Conservation (phyloP, 139 green algal genomes). For the Axilococcus clingmanii region DNA sequence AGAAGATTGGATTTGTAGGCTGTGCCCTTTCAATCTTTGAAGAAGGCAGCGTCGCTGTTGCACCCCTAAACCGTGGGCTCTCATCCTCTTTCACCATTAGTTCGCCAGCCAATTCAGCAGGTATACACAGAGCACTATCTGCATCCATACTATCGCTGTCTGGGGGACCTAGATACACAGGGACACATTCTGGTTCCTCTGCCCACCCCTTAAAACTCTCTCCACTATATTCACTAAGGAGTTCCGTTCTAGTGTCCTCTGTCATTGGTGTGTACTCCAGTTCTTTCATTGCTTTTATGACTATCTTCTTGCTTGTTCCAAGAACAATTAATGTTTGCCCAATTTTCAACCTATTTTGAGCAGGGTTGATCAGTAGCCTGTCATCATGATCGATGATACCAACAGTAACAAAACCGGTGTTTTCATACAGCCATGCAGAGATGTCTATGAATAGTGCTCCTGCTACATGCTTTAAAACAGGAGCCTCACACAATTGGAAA, state of each 20-base stretch:
- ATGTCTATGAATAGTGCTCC: conserved; percentile 22
- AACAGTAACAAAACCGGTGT: conserved; percentile 29
- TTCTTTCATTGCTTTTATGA: neutral
- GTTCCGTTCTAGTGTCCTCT: neutral
- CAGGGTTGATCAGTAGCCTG: conserved; percentile 16
- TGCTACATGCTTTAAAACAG: conserved; percentile 9
- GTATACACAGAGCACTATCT: conserved; percentile 29
- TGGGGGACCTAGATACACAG: conserved; percentile 10
- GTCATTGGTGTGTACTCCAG: neutral
- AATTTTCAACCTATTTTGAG: neutral
- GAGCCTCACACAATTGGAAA: conserved; percentile 27
- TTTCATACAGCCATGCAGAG: conserved; percentile 35
- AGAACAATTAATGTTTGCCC: conserved; percentile 15
- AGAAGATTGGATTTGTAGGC: conserved; percentile 1
- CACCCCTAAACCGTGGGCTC: conserved; percentile 13
- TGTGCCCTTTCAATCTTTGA: too few relatives aligned
- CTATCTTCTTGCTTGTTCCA: conserved; percentile 2
- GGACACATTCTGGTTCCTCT: conserved; percentile 8
- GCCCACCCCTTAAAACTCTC: neutral
- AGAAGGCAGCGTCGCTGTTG: too few relatives aligned
- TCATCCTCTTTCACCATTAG: conserved; percentile 7
- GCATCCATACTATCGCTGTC: conserved; percentile 31
- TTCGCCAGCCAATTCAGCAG: conserved; percentile 9
- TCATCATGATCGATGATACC: conserved; percentile 25
- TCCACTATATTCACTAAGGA: neutral